A percentile compares a stretch with the other conserved stretches of the same genome.
Conservation (phyloP, 2,329 filamentous ascomycete species). For the Talaromyces amestolkiae region DNA sequence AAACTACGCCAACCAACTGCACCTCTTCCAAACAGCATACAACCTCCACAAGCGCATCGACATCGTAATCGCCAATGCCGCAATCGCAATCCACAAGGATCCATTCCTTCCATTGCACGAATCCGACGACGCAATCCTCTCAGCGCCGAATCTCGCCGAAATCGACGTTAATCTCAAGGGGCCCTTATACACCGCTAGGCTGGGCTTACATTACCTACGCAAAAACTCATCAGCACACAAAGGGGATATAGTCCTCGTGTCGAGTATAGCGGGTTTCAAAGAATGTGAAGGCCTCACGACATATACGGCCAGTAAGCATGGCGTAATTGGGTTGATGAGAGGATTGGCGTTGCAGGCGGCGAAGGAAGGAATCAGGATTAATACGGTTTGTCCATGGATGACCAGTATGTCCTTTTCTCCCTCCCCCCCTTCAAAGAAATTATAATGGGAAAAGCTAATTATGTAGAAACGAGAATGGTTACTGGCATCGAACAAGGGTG, state of each 20-base stretch:
- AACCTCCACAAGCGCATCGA: conserved; percentile 25
- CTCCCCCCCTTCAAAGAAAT: conserved; percentile 20
- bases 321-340: conserved; percentile 27
- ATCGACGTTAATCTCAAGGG: neutral
- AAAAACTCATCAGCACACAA: neutral
- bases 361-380: conserved; percentile 19
- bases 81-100: conserved; percentile 22
- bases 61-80: conserved; percentile 29
- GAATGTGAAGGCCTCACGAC: conserved; percentile 22
- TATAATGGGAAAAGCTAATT: conserved; percentile 2
- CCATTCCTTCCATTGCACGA: conserved; percentile 18
- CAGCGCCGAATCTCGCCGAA: neutral
- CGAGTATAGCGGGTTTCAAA: neutral
- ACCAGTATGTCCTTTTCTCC: conserved; percentile 15
- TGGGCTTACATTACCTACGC: neutral
- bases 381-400: conserved; percentile 23
- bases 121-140: conserved; percentile 14
- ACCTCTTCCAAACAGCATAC: conserved; percentile 23
- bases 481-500: neutral
- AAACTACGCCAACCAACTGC: neutral
- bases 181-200: neutral
- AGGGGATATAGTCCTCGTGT: neutral
- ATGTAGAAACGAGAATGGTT: neutral
- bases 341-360: conserved; percentile 22
- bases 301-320: conserved; percentile 28